These are phyloP conservation scores for Schwanniomyces polymorphus DNA, from an alignment of 805 yeast genomes.

Conservation along the genomic window DNA sequence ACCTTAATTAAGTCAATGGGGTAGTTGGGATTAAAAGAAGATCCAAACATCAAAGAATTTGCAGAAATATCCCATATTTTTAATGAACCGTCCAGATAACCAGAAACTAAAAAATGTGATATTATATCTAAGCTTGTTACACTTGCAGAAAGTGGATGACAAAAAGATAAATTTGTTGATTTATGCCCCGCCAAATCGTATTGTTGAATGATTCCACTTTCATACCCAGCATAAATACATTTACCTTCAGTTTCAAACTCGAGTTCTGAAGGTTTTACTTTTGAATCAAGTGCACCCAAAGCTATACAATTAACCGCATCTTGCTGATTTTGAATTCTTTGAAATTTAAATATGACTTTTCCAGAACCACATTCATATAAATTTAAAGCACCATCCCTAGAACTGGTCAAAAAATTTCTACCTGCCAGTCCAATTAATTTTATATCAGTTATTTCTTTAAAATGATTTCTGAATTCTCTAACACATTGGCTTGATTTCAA, in stretches of 20 bases:
- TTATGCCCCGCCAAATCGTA: slow-evolving; percentile 17
- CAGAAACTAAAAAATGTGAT: slow-evolving; percentile 15
- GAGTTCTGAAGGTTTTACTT: slow-evolving; percentile 5
- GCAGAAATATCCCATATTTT: slow-evolving; percentile 10
- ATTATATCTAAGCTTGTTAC: slow-evolving; percentile 13
- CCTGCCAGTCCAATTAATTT: slow-evolving; percentile 60
- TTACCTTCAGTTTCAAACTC: slow-evolving; percentile 54
- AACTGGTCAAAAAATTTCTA: slow-evolving; percentile 59
- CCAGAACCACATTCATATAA: slow-evolving; percentile 76
- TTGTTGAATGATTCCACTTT: slow-evolving; percentile 32
- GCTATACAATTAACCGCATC: slow-evolving; percentile 19
- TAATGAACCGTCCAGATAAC: slow-evolving; percentile 17
- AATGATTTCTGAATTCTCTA: slow-evolving; percentile 54
- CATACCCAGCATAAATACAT: slow-evolving; percentile 42
- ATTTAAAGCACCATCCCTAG: slow-evolving; percentile 53
- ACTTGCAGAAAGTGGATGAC: slow-evolving; percentile 2
- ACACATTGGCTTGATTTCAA: slow-evolving; percentile 14
- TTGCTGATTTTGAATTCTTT: slow-evolving; percentile 16
- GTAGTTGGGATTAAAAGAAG: slow-evolving; percentile 5
- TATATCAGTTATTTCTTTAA: slow-evolving; percentile 46
- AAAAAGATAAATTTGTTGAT: slow-evolving; percentile 8
- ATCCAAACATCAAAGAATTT: neutral
- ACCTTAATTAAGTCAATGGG: slow-evolving; percentile 1
- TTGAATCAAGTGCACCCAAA: slow-evolving; percentile 4
- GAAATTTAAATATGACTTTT: slow-evolving; percentile 33